Evolutionary conservation across 495 filamentous ascomycete species (phyloP).

Genomic region (Penicillium diatomitis): DNA sequence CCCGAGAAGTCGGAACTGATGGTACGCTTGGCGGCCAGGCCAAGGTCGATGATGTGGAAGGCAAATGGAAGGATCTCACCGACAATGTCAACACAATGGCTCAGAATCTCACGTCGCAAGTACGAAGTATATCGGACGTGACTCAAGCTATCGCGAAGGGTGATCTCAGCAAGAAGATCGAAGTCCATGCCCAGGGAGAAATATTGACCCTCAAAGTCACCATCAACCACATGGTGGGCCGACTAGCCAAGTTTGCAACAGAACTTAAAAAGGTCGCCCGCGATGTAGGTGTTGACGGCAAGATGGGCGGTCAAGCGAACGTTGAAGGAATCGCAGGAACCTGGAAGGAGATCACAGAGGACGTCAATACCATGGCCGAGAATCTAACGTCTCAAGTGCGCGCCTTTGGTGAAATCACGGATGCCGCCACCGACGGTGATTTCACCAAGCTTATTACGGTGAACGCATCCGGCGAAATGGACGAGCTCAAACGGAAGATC

Average conservation of each 20-base stretch:
- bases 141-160: slow-evolving; percentile 93
- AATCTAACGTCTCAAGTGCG: slow-evolving; percentile 97
- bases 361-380: slow-evolving; percentile 98
- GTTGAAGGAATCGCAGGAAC: slow-evolving; percentile 87
- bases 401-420: slow-evolving; percentile 96
- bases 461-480: slow-evolving; percentile 97
- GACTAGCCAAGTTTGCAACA: slow-evolving; percentile 91
- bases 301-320: slow-evolving; percentile 97
- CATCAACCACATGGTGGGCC: slow-evolving; percentile 99
- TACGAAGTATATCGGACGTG: slow-evolving; percentile 92
- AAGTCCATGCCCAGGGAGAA: slow-evolving; percentile 92
- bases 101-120: slow-evolving; percentile 87
- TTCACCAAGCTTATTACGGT: slow-evolving; percentile 98
- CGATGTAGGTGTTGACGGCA: slow-evolving; percentile 95
- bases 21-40: slow-evolving; percentile 93
- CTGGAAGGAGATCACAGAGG: slow-evolving; percentile 97
- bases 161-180: slow-evolving; percentile 93
- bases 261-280: slow-evolving; percentile 94
- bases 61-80: slow-evolving; percentile 98
- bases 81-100: slow-evolving; percentile 89
- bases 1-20: slow-evolving; percentile 95
- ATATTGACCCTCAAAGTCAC: slow-evolving; percentile 91
- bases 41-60: slow-evolving; percentile 94
- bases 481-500: slow-evolving; percentile 97
- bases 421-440: slow-evolving; percentile 91